Evolutionary conservation across 495 filamentous ascomycete genomes (phyloP).

Genomic region (Trichoderma reesei): DNA sequence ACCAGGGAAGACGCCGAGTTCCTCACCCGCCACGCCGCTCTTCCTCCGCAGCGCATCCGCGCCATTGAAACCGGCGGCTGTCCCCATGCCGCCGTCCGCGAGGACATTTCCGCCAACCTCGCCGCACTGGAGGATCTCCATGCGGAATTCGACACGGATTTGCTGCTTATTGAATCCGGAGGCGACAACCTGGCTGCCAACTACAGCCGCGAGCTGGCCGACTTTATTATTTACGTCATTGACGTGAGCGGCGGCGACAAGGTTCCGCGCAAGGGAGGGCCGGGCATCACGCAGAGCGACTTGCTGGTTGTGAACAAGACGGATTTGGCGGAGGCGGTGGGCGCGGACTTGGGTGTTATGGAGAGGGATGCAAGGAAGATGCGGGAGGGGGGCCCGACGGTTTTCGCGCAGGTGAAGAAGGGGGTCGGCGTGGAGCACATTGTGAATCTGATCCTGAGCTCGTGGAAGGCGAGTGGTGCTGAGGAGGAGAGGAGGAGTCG

Average conservation of each 20-base stretch:
- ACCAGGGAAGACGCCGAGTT: slow-evolving; percentile 97
- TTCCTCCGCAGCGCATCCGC: slow-evolving; percentile 71
- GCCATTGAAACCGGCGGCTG: slow-evolving; percentile 98
- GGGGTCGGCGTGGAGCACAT: slow-evolving; percentile 76
- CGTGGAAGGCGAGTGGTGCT: slow-evolving; percentile 84
- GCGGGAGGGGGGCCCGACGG: slow-evolving; percentile 90
- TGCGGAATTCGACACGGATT: slow-evolving; percentile 54
- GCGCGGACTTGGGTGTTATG: slow-evolving; percentile 89
- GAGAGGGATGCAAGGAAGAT: slow-evolving; percentile 91
- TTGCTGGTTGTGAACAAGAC: slow-evolving; percentile 93
- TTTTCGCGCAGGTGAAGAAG: slow-evolving; percentile 95
- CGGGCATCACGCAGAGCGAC: slow-evolving; percentile 92
- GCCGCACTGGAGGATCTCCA: slow-evolving; percentile 85
- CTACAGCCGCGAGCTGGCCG: slow-evolving; percentile 85
- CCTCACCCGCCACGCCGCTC: slow-evolving; percentile 74
- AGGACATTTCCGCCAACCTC: slow-evolving; percentile 92
- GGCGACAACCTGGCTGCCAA: slow-evolving; percentile 97
- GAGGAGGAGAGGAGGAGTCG: slow-evolving; percentile 44
- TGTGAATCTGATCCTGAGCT: slow-evolving; percentile 77
- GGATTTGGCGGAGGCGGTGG: slow-evolving; percentile 83
- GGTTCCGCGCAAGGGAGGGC: slow-evolving; percentile 89
- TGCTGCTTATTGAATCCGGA: slow-evolving; percentile 87
- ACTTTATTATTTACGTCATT: slow-evolving; percentile 97
- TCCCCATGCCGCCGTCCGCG: slow-evolving; percentile 93
- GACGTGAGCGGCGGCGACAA: slow-evolving; percentile 97